Evolutionary conservation across 225 moss, liverwort and hornwort species (phyloP).

Genomic region (Marchantia paleacea): DNA sequence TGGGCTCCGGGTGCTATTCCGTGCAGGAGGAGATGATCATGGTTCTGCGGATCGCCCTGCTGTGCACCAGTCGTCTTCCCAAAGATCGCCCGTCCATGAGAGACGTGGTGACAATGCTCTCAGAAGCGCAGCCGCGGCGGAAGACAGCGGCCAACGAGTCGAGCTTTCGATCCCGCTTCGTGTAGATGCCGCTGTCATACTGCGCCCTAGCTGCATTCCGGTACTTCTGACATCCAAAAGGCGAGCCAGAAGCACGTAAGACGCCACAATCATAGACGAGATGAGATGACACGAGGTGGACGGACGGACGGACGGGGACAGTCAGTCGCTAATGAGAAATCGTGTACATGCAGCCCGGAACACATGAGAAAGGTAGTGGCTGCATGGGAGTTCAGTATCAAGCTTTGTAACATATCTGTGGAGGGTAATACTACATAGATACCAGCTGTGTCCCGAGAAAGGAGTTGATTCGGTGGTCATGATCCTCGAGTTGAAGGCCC

Average conservation of each 20-base stretch:
- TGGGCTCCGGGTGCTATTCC: constrained; percentile 39
- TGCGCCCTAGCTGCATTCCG: no score
- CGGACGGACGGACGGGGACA: not conserved
- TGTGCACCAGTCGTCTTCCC: constrained; percentile 46
- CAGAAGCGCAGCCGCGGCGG: constrained; percentile 47
- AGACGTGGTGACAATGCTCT: constrained; percentile 50
- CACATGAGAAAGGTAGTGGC: constrained; percentile 1
- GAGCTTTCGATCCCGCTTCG: constrained; percentile 3
- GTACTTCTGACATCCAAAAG: no score
- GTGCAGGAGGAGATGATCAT: constrained; percentile 53
- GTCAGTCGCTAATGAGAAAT: not conserved
- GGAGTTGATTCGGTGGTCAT: not conserved
- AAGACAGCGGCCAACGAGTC: constrained; percentile 28
- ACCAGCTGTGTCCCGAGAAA: not conserved
- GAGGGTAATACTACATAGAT: constrained; percentile 5
- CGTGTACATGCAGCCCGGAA: constrained; percentile 9
- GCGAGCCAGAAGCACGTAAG: not conserved
- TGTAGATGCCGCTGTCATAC: not conserved
- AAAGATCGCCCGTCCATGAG: constrained; percentile 52
- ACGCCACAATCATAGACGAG: not conserved
- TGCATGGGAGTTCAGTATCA: not conserved
- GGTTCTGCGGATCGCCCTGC: constrained; percentile 45
- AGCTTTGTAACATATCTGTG: constrained; percentile 16
- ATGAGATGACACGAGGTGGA: not conserved
- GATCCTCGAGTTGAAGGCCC: not conserved